Evolutionary conservation across 768 basidiomycete genomes (phyloP).

Genomic region (Mrakia frigida): DNA sequence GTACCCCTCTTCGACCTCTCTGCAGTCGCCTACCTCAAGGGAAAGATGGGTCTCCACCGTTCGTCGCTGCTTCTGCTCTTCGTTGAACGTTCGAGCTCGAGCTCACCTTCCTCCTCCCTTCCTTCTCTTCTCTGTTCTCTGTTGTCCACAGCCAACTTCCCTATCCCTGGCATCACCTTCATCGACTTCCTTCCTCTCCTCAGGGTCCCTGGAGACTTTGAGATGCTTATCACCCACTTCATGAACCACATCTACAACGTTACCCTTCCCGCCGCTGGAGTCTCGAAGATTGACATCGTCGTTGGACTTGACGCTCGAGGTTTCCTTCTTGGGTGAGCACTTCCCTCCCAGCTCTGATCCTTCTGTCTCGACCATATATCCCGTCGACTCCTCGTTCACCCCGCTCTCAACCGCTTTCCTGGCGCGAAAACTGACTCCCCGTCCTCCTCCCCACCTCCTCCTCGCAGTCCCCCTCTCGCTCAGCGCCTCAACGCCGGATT

Average conservation of each 20-base stretch:
- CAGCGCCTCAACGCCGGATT: conserved; percentile 86
- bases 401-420: too few species aligned
- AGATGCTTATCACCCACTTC: conserved; percentile 84
- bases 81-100: conserved; percentile 1
- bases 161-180: conserved; percentile 73
- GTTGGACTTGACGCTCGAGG: conserved; percentile 95
- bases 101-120: neutral
- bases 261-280: conserved; percentile 56
- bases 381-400: too few species aligned
- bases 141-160: conserved; percentile 32
- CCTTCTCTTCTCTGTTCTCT: neutral
- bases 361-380: too few species aligned
- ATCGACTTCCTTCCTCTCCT: conserved; percentile 85
- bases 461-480: conserved; percentile 66
- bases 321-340: conserved; percentile 67
- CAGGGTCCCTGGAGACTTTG: conserved; percentile 75
- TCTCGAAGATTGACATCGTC: conserved; percentile 72
- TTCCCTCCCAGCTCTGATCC: neutral
- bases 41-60: conserved; percentile 31
- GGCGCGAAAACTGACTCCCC: neutral
- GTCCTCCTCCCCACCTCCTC: neutral
- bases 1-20: neutral
- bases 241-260: conserved; percentile 72
- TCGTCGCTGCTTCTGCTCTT: neutral
- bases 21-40: conserved; percentile 17